Evolutionary conservation across 2,329 filamentous ascomycete genomes (phyloP), one percentile per base, ranked within the genome.

Genomic region (Rhynchosporium graminicola): DNA sequence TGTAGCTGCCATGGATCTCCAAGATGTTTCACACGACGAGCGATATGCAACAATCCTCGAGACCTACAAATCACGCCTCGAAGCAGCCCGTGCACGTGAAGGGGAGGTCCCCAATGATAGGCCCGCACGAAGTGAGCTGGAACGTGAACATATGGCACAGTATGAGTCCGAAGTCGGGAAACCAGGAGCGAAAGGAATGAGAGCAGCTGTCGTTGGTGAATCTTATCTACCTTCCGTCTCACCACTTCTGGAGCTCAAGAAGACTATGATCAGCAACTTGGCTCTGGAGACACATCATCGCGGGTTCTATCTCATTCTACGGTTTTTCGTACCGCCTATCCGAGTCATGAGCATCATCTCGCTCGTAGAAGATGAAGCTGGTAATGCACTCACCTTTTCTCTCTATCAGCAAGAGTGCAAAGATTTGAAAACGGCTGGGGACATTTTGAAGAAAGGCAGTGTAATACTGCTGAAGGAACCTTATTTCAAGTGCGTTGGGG

Each of bases 391-490:
- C 26, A 65, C 81, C 1, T 72, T 79, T 61, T 66, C 81, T 0
- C 77, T 79, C 61, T 74, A 81, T 51, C 78, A 80, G 47, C 77
- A 76, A 6, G 72, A 75, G 1, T 29, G 47, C 4, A 62, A 64
- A 38, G 33, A 59, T 36, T n/a, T 54, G 5, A 48, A 77, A 0
- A 66, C 76, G 4, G 70, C 69, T 0, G 65, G 75, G 3, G 70
- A 79, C 5, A 67, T 77, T 0, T 57, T 83, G 3, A 62, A 67
- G 0, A 59, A 72, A 4, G 72, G 74, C 1, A 72, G 70, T 12
- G 67, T 79, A 0, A 74, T 78, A 10, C 67, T 84, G 33, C 58
- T 86, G 33, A 86, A 84, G 64, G 82, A 85, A 61, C 82, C 82
- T 0, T 85, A 78, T 66, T 77, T 84, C 66, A 82, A 80, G 64